Base-by-base conservation (phyloP, 2,329 filamentous ascomycete genomes). In the Shiraia sp. region DNA sequence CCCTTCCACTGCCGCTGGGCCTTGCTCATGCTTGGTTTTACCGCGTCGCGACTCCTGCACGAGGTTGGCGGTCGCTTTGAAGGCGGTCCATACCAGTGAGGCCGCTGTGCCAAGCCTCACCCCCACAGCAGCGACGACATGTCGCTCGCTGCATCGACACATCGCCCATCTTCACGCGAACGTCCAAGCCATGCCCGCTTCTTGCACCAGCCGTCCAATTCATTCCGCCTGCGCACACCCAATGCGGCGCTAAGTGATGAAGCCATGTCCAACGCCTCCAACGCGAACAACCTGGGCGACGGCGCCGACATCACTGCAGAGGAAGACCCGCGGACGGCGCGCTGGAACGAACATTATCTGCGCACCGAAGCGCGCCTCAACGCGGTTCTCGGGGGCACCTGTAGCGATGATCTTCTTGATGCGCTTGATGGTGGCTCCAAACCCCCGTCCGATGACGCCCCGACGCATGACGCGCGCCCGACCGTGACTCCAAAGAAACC, bases 301-400 rank as follows among this genome's bases (percentile, higher is more conserved):
- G 68, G 63, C 53, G 64, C 66, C 38, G 72, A 74, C 53, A 61
- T 65, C 57, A 62, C 64, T 42, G 62, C 60, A 35, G 74, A 75
- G 51, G 74, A 77, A 45, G 75, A 77, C 58, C 71, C 72, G 36
- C 61, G 71, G 48, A 66, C 72, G 32, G 61, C 65, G 62, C 76
- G 85, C 64, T 93, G 96, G 71, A 82, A 83, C 66, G 83, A 89
- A 43, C 75, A 91, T 40, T 96, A 88, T 77, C 82, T 81, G 64
- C 81, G 81, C 69, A 86, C 82, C 59, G 90, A 96, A 72, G 79
- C 82, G 57, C 86, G 83, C 71, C 85, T 96, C 61, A 81, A 83
- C 49, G 76, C 82, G 29, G 75, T 96, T n/a, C 95, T 96, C 66
- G 76, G 77, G 27, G 72, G 72, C 29, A 70, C 66, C 39, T 61